phyloP scores from a whole-genome alignment of 2,329 filamentous ascomycete genomes.

The Cladosporium sp. region DNA sequence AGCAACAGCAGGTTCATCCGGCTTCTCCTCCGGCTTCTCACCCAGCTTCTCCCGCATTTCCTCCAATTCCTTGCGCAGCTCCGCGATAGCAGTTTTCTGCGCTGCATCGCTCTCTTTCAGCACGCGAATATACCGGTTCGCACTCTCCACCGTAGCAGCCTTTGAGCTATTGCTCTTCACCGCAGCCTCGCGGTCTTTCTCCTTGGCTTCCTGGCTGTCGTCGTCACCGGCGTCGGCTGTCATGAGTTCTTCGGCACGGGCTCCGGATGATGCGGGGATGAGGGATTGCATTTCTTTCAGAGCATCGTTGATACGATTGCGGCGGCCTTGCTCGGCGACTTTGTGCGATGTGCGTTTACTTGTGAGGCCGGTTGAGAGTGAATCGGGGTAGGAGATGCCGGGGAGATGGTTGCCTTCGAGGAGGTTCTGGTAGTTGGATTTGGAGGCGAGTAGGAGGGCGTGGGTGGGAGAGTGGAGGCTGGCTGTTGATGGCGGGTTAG shows the following conservation, averaged over 20 bases:
- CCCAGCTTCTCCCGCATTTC: constrained; percentile 25
- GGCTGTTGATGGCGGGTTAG: constrained; percentile 29
- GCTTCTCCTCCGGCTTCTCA: neutral
- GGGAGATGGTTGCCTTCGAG: constrained; percentile 87
- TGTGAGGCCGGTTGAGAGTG: constrained; percentile 86
- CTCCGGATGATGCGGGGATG: constrained; percentile 55
- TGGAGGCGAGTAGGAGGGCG: constrained; percentile 77
- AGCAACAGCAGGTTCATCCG: neutral
- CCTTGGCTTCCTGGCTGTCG: constrained; percentile 36
- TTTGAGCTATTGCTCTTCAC: constrained; percentile 70
- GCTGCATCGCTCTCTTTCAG: constrained; percentile 53
- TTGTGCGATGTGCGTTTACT: constrained; percentile 98
- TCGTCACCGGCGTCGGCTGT: constrained; percentile 41
- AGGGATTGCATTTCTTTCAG: constrained; percentile 85
- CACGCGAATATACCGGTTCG: constrained; percentile 92
- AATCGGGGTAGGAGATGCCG: constrained; percentile 69
- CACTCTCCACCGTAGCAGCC: constrained; percentile 94
- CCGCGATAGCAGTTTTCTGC: constrained; percentile 17
- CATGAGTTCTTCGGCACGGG: constrained; percentile 33
- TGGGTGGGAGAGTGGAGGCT: constrained; percentile 53
- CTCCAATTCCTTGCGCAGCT: constrained; percentile 26
- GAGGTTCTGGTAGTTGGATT: constrained; percentile 98
- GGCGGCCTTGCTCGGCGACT: constrained; percentile 89
- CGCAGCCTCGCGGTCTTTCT: constrained; percentile 34
- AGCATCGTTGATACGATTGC: constrained; percentile 92